Percentiles rank a stretch among this genome's conserved stretches.
Conservation (phyloP, 805 yeast genomes). For the Kodamaea kaohsiungensis region DNA sequence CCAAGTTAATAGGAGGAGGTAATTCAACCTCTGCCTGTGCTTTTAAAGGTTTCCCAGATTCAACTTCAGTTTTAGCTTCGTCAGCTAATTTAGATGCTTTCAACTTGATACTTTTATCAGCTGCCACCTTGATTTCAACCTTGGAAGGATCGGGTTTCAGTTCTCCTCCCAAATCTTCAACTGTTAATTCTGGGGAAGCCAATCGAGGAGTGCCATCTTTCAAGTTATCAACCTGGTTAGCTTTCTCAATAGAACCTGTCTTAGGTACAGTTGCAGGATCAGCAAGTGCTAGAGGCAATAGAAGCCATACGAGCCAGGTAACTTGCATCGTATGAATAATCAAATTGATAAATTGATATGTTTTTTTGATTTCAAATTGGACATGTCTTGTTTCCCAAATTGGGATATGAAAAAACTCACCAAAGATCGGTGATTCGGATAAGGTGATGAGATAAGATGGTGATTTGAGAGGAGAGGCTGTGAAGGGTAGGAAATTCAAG, state of each 20-base stretch:
- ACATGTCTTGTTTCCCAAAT: background rate
- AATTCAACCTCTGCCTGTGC: constrained; percentile 15
- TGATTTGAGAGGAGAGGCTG: background rate
- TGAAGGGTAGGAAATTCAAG: background rate
- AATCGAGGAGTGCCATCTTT: background rate
- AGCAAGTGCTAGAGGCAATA: constrained; percentile 1
- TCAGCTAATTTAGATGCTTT: constrained; percentile 1
- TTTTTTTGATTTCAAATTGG: background rate
- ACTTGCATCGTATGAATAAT: background rate
- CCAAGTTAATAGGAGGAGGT: constrained; percentile 54
- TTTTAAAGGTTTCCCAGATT: background rate
- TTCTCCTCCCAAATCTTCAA: background rate
- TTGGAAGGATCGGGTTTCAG: background rate
- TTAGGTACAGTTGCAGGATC: background rate
- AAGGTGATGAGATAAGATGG: background rate
- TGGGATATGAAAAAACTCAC: background rate
- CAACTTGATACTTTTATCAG: constrained; percentile 1
- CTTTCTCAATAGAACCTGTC: background rate
- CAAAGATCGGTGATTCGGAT: background rate
- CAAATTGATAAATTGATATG: background rate
- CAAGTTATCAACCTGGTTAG: background rate
- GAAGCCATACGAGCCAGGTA: background rate
- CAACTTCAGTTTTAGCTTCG: background rate
- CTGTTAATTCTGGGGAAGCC: background rate
- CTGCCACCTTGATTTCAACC: background rate